Conservation (phyloP, 139 green algal species). For the Volvox reticuliferus region DNA sequence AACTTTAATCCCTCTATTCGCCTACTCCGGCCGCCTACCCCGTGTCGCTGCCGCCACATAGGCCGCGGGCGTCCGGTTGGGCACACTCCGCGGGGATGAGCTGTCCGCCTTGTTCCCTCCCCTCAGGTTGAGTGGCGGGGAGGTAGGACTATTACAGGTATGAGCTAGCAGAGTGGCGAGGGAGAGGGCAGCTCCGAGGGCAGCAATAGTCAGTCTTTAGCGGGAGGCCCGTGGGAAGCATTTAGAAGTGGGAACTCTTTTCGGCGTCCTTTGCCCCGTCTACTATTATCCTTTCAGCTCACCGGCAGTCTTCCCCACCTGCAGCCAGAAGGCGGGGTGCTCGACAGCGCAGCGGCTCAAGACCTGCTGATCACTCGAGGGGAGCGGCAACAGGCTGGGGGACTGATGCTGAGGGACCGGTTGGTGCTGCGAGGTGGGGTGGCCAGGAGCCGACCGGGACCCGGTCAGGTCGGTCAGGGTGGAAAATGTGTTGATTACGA, state of each 20-base stretch:
- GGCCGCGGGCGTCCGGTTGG: conserved; percentile 34
- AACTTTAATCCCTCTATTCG: too few relatives aligned
- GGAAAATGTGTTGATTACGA: too few relatives aligned
- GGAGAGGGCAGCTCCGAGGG: neutral
- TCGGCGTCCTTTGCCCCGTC: too few relatives aligned
- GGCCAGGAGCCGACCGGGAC: too few relatives aligned
- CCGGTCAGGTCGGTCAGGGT: too few relatives aligned
- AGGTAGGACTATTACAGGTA: conserved; percentile 45
- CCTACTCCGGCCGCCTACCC: too few relatives aligned
- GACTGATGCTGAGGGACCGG: conserved; percentile 50
- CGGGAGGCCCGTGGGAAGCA: too few relatives aligned
- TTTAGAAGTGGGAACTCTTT: too few relatives aligned
- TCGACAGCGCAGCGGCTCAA: conserved; percentile 3
- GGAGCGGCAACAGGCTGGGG: conserved; percentile 7
- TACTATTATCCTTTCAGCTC: too few relatives aligned
- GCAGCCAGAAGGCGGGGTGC: conserved; percentile 57
- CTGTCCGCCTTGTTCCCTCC: conserved; percentile 37
- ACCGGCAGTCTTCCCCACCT: too few relatives aligned
- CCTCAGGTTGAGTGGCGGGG: conserved; percentile 14
- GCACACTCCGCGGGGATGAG: conserved; percentile 30
- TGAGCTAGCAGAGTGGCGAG: neutral
- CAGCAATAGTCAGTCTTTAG: too few relatives aligned
- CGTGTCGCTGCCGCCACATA: neutral
- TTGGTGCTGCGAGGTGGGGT: conserved; percentile 44
- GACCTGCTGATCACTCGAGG: conserved; percentile 26